These are phyloP conservation scores for Laetiporus sulphureus DNA, from an alignment of 1,284 basidiomycete species.

Conservation along the genomic window DNA sequence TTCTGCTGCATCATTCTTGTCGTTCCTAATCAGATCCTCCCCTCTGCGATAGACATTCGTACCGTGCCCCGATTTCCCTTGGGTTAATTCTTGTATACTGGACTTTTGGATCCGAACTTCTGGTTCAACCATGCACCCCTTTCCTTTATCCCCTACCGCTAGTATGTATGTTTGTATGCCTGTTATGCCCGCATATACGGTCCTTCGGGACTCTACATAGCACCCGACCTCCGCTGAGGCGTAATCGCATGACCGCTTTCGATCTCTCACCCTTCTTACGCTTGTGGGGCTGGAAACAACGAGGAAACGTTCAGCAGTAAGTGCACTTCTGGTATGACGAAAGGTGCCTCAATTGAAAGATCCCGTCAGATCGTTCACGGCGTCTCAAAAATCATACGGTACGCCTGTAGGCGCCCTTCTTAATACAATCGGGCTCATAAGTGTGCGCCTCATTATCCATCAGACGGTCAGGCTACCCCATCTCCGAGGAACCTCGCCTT, in stretches of 20 bases:
- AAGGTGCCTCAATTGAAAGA: background rate
- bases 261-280: background rate
- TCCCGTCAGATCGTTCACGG: constrained; percentile 1
- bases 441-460: background rate
- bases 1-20: too few species aligned
- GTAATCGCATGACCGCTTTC: constrained; percentile 20
- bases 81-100: constrained; percentile 6
- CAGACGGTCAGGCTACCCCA: constrained; percentile 39
- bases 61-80: background rate
- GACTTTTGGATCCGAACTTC: constrained; percentile 10
- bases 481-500: constrained; percentile 70
- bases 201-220: constrained; percentile 7
- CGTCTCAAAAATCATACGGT: too few species aligned
- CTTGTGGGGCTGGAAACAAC: too few species aligned
- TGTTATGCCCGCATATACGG: constrained; percentile 12
- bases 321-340: constrained; percentile 1
- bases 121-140: constrained; percentile 5
- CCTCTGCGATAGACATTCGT: constrained; percentile 1
- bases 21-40: background rate
- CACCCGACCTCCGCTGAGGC: constrained; percentile 25
- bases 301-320: background rate
- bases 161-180: constrained; percentile 22
- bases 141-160: constrained; percentile 7
- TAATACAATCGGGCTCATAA: constrained; percentile 4
- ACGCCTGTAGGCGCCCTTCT: constrained; percentile 7